Evolutionary conservation across 148 eudicot species (phyloP).

Genomic region (Rhododendron griersonianum): DNA sequence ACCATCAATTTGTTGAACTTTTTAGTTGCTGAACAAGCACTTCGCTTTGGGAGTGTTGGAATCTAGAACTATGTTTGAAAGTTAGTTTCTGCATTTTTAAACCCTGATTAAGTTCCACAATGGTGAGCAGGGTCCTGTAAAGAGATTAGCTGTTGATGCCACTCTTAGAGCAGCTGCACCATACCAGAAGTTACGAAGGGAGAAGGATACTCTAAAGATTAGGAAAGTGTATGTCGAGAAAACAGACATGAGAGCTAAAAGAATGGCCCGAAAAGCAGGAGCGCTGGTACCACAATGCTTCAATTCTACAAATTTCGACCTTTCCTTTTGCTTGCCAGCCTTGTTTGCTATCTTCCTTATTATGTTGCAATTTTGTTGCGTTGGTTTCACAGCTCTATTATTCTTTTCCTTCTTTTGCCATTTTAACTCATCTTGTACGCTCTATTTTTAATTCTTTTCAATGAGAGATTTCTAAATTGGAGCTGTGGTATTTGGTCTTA

Average conservation of each 20-base stretch:
- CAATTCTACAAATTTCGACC: neutral
- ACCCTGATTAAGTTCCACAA: conserved; percentile 2
- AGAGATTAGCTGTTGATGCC: conserved; percentile 98
- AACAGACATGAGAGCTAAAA: conserved; percentile 93
- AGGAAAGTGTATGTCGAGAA: conserved; percentile 94
- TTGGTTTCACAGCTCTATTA: neutral
- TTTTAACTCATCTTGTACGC: neutral
- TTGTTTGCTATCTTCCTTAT: neutral
- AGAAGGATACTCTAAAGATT: conserved; percentile 51
- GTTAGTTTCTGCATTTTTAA: neutral
- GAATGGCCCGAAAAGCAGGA: conserved; percentile 99
- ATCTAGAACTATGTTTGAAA: neutral
- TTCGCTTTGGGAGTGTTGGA: neutral
- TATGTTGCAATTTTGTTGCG: neutral
- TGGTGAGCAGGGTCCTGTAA: conserved; percentile 79
- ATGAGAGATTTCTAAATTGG: neutral
- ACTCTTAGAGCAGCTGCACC: conserved; percentile 99
- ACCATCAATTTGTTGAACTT: neutral
- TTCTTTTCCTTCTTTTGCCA: neutral
- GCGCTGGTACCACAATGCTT: conserved; percentile 60
- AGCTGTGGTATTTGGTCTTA: neutral
- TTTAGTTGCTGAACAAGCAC: neutral
- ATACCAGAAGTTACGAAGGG: conserved; percentile 89
- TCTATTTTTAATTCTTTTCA: neutral
- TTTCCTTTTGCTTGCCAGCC: neutral